Conservation (phyloP, 2,329 filamentous ascomycete species). For the Cladosporium sp. region DNA sequence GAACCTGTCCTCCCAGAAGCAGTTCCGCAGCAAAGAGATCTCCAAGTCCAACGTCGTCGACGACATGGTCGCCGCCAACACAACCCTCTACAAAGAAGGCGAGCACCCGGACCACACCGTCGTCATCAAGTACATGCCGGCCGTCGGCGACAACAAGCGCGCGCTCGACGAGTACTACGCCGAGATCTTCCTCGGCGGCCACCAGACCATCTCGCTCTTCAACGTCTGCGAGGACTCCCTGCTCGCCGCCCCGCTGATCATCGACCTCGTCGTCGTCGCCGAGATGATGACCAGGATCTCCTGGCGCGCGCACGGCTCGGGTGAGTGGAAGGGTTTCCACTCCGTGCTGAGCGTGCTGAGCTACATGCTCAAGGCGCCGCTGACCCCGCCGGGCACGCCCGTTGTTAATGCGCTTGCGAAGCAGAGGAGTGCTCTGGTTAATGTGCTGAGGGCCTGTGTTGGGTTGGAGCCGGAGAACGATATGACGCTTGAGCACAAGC, state of each 20-base stretch:
- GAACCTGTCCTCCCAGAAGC: conserved; percentile 94
- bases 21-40: conserved; percentile 99
- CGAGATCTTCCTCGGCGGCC: conserved; percentile 97
- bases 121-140: conserved; percentile 99
- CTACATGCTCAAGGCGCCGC: conserved; percentile 96
- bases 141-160: conserved; percentile 97
- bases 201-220: conserved; percentile 97
- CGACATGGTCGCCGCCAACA: conserved; percentile 98
- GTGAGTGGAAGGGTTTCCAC: conserved; percentile 90
- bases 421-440: conserved; percentile 88
- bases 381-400: conserved; percentile 89
- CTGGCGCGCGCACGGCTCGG: conserved; percentile 60
- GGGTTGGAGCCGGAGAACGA: conserved; percentile 95
- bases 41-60: conserved; percentile 99
- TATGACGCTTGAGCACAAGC: conserved; percentile 98
- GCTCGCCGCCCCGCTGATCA: conserved; percentile 90
- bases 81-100: conserved; percentile 78
- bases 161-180: conserved; percentile 98
- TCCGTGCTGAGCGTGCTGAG: conserved; percentile 93
- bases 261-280: conserved; percentile 84
- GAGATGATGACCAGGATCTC: conserved; percentile 99
- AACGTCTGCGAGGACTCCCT: conserved; percentile 99
- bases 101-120: conserved; percentile 98
- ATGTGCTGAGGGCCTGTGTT: conserved; percentile 97
- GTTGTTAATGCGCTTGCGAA: conserved; percentile 94